These are phyloP conservation scores for Raddia distichophylla DNA, from an alignment of 176 grass and related monocot genomes.

Conservation along the genomic window DNA sequence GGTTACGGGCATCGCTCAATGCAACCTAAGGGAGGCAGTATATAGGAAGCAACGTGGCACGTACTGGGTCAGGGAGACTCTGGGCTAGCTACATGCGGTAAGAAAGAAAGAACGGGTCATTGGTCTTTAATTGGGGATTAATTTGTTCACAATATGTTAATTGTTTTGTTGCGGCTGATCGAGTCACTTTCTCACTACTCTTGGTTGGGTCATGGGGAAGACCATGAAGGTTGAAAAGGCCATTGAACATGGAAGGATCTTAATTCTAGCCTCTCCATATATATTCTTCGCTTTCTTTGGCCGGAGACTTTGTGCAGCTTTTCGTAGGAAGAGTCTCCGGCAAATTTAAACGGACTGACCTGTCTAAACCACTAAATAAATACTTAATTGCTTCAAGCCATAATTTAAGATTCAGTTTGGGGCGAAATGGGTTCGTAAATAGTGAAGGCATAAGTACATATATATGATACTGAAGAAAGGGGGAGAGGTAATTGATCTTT, in stretches of 20 bases:
- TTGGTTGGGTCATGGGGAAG: constrained; percentile 51
- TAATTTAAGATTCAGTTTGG: neutral
- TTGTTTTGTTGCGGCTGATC: constrained; percentile 35
- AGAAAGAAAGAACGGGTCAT: constrained; percentile 46
- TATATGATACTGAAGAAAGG: too few species aligned
- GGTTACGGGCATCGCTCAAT: neutral
- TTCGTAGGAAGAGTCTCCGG: constrained; percentile 38
- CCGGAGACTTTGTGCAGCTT: constrained; percentile 32
- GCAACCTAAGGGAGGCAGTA: neutral
- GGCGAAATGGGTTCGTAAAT: neutral
- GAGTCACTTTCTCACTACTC: constrained; percentile 44
- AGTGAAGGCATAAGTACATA: neutral
- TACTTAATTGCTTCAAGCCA: neutral
- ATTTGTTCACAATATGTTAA: neutral
- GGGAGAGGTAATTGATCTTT: too few species aligned
- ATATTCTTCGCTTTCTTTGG: constrained; percentile 11
- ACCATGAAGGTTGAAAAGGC: constrained; percentile 53
- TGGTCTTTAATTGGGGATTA: constrained; percentile 26
- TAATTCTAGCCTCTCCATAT: neutral
- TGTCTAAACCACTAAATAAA: neutral
- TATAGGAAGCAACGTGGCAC: constrained; percentile 44
- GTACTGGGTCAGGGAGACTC: neutral
- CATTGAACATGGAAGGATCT: constrained; percentile 56
- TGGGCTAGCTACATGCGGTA: neutral
- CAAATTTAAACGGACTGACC: constrained; percentile 11